Conservation (phyloP, 345 rosid genomes). For the Isatis tinctoria region DNA sequence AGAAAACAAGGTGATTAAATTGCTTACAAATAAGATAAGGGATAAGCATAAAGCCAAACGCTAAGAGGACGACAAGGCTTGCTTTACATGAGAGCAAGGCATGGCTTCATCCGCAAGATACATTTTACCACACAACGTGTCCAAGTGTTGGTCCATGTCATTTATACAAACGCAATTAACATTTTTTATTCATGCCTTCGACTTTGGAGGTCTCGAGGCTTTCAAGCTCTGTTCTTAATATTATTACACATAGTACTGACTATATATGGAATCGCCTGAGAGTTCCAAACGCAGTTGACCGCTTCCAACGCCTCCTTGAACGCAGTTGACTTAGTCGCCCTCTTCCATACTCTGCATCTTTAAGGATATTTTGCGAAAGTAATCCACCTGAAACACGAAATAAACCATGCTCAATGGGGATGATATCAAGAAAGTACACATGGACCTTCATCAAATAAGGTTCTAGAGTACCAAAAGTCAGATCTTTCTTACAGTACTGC, state of each 20-base stretch:
- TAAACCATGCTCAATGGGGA: background rate
- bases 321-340: slow-evolving; percentile 32
- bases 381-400: slow-evolving; percentile 51
- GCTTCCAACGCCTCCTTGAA: background rate
- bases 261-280: background rate
- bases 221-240: background rate
- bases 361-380: slow-evolving; percentile 58
- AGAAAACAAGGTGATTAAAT: background rate
- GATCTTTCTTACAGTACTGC: too few species aligned
- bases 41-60: background rate
- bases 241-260: background rate
- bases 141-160: background rate
- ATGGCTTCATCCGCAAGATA: background rate
- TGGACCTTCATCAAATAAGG: too few species aligned
- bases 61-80: background rate
- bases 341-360: slow-evolving; percentile 69
- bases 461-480: too few species aligned
- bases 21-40: background rate
- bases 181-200: background rate
- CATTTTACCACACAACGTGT: background rate
- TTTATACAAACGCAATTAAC: background rate
- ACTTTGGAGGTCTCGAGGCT: background rate
- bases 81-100: background rate
- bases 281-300: background rate
- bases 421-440: background rate